phyloP scores from a whole-genome alignment of 371 early-diverging fungal species.

The Rhizopus delemar region DNA sequence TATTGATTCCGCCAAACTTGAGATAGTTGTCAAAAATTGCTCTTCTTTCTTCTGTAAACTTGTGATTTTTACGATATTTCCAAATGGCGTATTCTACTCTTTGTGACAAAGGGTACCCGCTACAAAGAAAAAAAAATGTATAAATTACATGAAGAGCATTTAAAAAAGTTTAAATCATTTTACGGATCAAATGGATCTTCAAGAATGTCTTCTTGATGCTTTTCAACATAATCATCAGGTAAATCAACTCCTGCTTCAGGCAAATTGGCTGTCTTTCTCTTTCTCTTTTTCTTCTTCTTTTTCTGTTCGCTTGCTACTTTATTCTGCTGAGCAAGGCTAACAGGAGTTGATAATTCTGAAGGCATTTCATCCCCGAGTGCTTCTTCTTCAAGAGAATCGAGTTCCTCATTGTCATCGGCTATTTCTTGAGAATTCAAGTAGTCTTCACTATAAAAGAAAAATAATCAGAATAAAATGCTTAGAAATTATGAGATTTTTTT shows the following conservation, averaged over 20 bases:
- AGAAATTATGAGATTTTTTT: not conserved
- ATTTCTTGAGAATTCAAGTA: not conserved
- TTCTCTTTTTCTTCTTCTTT: slow-evolving; percentile 61
- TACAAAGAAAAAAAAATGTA: slow-evolving; percentile 9
- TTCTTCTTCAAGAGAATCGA: slow-evolving; percentile 6
- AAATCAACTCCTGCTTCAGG: slow-evolving; percentile 58
- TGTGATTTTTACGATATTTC: slow-evolving; percentile 59
- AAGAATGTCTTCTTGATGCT: slow-evolving; percentile 46
- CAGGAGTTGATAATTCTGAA: slow-evolving; percentile 30
- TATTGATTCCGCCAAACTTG: slow-evolving; percentile 56
- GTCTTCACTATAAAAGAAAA: not conserved
- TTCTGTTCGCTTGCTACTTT: slow-evolving; percentile 21
- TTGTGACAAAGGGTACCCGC: slow-evolving; percentile 44
- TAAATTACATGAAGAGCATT: too few species aligned
- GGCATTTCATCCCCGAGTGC: slow-evolving; percentile 12
- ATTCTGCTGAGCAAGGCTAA: slow-evolving; percentile 25
- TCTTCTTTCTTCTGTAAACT: slow-evolving; percentile 39
- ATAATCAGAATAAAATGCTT: not conserved
- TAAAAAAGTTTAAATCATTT: not conserved
- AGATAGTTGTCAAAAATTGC: slow-evolving; percentile 55
- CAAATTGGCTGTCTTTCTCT: slow-evolving; percentile 46
- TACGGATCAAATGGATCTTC: slow-evolving; percentile 49
- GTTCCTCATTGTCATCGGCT: not conserved
- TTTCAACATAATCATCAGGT: slow-evolving; percentile 38
- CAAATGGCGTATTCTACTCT: slow-evolving; percentile 61